phyloP scores from a whole-genome alignment of 169 alveolate genomes.

The Toxoplasma gondii region DNA sequence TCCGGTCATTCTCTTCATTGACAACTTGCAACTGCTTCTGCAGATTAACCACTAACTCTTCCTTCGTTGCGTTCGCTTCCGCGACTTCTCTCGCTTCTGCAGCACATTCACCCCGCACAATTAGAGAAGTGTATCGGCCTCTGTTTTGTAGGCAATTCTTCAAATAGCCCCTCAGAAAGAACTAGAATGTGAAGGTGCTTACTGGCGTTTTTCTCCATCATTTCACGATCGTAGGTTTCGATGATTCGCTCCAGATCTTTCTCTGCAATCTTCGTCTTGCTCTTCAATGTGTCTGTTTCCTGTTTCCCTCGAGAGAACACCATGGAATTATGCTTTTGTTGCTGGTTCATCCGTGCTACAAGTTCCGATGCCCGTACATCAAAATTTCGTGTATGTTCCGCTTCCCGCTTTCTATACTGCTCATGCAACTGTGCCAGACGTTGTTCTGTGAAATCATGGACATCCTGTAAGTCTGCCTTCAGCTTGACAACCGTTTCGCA shows the following conservation, averaged over 20 bases:
- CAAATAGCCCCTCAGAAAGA: neutral
- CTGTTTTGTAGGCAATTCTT: no score
- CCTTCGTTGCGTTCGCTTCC: conserved; percentile 30
- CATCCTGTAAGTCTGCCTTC: conserved; percentile 64
- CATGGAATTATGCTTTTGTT: conserved; percentile 43
- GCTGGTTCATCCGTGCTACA: conserved; percentile 43
- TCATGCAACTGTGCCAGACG: conserved; percentile 56
- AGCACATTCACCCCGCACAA: neutral
- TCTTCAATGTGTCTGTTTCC: conserved; percentile 45
- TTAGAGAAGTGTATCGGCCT: no score
- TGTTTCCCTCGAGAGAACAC: conserved; percentile 44
- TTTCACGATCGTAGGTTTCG: conserved; percentile 45
- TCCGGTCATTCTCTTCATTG: conserved; percentile 57
- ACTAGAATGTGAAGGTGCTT: neutral
- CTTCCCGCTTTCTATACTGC: conserved; percentile 41
- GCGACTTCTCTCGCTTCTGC: conserved; percentile 50
- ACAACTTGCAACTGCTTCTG: conserved; percentile 22
- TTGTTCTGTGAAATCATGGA: conserved; percentile 55
- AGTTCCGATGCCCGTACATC: conserved; percentile 38
- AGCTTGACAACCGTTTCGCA: conserved; percentile 61
- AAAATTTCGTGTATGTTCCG: conserved; percentile 49
- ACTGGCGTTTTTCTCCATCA: conserved; percentile 51
- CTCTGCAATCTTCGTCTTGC: conserved; percentile 52
- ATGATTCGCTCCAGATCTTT: conserved; percentile 54
- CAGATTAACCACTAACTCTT: conserved; percentile 16